These are phyloP conservation scores for Cladosporium sp. DNA, from an alignment of 2,329 filamentous ascomycete genomes.

Conservation along the genomic window DNA sequence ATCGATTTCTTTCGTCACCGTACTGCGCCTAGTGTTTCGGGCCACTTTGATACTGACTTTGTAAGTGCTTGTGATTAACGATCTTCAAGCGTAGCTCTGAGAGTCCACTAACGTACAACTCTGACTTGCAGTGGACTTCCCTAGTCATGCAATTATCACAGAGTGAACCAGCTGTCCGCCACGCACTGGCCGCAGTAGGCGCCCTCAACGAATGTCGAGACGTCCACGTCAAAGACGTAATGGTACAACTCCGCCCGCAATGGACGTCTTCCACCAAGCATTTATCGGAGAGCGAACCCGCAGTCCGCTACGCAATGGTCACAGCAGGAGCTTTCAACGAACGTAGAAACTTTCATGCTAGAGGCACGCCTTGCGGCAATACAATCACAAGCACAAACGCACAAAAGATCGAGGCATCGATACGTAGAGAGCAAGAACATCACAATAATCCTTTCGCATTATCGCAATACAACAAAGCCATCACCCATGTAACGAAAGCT, in stretches of 20 bases:
- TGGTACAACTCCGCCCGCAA: neutral
- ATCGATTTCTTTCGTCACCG: constrained; percentile 33
- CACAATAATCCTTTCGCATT: constrained; percentile 28
- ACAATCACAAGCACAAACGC: constrained; percentile 2
- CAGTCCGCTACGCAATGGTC: constrained; percentile 32
- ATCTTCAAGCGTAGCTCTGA: neutral
- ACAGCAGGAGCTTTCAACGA: constrained; percentile 30
- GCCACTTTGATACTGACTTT: constrained; percentile 32
- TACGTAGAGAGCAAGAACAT: constrained; percentile 4
- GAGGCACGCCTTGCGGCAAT: neutral
- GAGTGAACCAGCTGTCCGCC: constrained; percentile 31
- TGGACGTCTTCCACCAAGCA: constrained; percentile 32
- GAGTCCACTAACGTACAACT: neutral
- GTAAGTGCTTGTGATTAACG: neutral
- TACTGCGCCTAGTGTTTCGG: constrained; percentile 28
- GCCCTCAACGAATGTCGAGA: constrained; percentile 28
- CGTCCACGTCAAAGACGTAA: neutral
- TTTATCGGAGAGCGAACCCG: constrained; percentile 28
- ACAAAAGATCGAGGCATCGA: constrained; percentile 5
- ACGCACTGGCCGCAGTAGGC: constrained; percentile 32
- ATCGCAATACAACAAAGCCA: constrained; percentile 32
- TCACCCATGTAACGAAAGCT: constrained; percentile 24
- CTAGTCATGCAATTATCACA: constrained; percentile 30
- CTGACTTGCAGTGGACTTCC: constrained; percentile 26
- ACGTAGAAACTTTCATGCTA: constrained; percentile 17